Conservation (phyloP, 2,329 filamentous ascomycete genomes). For the Didymella exigua region DNA sequence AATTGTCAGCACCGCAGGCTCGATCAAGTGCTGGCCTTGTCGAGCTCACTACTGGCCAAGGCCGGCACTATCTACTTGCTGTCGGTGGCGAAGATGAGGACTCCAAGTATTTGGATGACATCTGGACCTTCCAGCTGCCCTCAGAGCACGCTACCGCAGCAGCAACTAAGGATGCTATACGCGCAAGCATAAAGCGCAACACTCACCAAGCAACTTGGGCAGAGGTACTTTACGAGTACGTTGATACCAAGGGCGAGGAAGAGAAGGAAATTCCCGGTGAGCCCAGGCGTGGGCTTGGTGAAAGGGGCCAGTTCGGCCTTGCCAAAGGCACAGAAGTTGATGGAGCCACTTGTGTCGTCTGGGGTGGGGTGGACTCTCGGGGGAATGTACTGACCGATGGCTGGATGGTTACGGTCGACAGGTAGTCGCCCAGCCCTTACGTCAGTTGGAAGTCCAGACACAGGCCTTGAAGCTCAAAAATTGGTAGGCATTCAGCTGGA, state of each 20-base stretch:
- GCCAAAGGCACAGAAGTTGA: conserved; percentile 53
- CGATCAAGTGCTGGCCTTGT: conserved; percentile 54
- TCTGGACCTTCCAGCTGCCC: conserved; percentile 61
- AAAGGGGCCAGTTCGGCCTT: conserved; percentile 48
- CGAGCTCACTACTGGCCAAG: conserved; percentile 58
- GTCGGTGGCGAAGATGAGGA: conserved; percentile 53
- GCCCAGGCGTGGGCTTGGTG: conserved; percentile 50
- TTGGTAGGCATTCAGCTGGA: too few species aligned
- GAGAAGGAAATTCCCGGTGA: conserved; percentile 49
- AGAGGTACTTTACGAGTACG: conserved; percentile 55
- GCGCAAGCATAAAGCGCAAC: conserved; percentile 52
- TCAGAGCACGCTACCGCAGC: conserved; percentile 55
- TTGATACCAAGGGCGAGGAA: conserved; percentile 52
- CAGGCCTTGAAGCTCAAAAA: too few species aligned
- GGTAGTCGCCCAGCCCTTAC: too few species aligned
- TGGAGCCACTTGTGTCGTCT: conserved; percentile 57
- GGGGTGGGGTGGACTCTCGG: conserved; percentile 58
- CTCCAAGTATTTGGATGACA: conserved; percentile 48
- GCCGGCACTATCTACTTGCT: conserved; percentile 59
- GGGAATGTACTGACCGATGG: conserved; percentile 51
- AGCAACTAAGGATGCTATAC: conserved; percentile 57
- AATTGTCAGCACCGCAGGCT: conserved; percentile 44
- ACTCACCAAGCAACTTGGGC: conserved; percentile 59
- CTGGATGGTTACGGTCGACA: conserved; percentile 50
- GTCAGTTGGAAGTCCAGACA: background rate